These are phyloP conservation scores for Metschnikowia bowlesiae DNA, from an alignment of 805 yeast genomes.

Conservation along the genomic window DNA sequence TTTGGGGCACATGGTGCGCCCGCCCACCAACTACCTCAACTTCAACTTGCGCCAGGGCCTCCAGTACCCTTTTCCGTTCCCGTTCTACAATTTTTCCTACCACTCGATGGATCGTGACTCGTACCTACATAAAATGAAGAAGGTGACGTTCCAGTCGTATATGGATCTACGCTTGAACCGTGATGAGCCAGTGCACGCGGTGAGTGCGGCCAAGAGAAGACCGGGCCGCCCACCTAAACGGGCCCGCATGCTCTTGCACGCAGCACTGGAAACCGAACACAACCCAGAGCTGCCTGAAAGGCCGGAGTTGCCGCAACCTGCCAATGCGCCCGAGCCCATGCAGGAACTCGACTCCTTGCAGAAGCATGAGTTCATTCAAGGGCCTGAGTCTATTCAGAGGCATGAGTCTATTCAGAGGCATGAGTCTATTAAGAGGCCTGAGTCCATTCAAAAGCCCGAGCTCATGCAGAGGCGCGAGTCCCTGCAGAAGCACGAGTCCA, in stretches of 20 bases:
- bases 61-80: slow-evolving; percentile 43
- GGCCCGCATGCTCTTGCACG: not conserved
- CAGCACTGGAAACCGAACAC: not conserved
- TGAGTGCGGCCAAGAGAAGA: not conserved
- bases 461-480: not conserved
- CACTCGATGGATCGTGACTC: slow-evolving; percentile 31
- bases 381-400: not conserved
- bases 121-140: slow-evolving; percentile 20
- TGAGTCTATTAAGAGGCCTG: too few relatives aligned
- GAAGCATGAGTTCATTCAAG: not conserved
- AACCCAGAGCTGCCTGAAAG: not conserved
- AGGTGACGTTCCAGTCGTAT: slow-evolving; percentile 31
- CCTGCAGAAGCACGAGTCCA: not conserved
- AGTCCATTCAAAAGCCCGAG: not conserved
- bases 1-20: slow-evolving; percentile 36
- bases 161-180: slow-evolving; percentile 32
- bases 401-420: not conserved
- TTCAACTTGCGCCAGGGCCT: slow-evolving; percentile 37
- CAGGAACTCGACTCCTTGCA: not conserved
- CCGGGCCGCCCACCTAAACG: not conserved
- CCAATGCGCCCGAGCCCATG: not conserved
- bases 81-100: slow-evolving; percentile 42
- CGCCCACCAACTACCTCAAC: slow-evolving; percentile 36
- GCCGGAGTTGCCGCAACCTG: not conserved
- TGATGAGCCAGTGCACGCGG: not conserved